Conservation (phyloP, 1,139 yeast species). For the Candida buenavistaensis region DNA sequence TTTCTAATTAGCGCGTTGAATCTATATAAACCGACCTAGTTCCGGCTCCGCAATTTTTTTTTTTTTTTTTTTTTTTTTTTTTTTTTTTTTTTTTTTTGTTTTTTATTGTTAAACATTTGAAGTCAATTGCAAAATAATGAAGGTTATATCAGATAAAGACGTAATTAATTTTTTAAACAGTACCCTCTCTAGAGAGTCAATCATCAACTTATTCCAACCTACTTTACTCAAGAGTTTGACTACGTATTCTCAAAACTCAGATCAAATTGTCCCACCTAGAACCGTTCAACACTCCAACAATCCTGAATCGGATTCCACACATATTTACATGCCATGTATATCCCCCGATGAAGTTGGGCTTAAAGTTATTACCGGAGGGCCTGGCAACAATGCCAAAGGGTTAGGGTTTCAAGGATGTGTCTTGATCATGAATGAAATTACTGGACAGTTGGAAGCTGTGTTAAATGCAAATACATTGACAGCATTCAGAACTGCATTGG, state of each 20-base stretch:
- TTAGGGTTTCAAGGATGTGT: constrained; percentile 56
- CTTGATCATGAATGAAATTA: constrained; percentile 46
- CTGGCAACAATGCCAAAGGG: constrained; percentile 28
- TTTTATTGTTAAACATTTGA: not conserved
- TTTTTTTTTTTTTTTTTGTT: not conserved
- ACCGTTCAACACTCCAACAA: constrained; percentile 29
- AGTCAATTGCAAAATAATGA: constrained; percentile 20
- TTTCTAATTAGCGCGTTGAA: too few relatives aligned
- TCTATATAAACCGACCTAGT: too few relatives aligned
- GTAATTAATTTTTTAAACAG: constrained; percentile 19
- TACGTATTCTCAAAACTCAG: constrained; percentile 23
- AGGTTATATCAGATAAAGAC: constrained; percentile 27
- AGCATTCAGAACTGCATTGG: constrained; percentile 69
- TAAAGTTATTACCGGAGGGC: constrained; percentile 54
- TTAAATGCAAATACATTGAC: constrained; percentile 62
- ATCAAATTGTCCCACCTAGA: constrained; percentile 37
- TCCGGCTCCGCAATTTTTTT: too few relatives aligned
- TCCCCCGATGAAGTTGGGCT: constrained; percentile 48
- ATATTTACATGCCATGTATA: constrained; percentile 65
- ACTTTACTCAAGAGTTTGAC: constrained; percentile 25
- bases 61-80: not conserved
- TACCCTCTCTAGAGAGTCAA: constrained; percentile 18
- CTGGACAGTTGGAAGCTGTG: constrained; percentile 54
- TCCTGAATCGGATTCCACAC: constrained; percentile 37
- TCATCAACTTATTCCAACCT: constrained; percentile 29